Percentiles rank a stretch among this genome's conserved stretches.
Evolutionary conservation across 1,139 yeast genomes (phyloP).

Genomic region (Meyerozyma guilliermondii): DNA sequence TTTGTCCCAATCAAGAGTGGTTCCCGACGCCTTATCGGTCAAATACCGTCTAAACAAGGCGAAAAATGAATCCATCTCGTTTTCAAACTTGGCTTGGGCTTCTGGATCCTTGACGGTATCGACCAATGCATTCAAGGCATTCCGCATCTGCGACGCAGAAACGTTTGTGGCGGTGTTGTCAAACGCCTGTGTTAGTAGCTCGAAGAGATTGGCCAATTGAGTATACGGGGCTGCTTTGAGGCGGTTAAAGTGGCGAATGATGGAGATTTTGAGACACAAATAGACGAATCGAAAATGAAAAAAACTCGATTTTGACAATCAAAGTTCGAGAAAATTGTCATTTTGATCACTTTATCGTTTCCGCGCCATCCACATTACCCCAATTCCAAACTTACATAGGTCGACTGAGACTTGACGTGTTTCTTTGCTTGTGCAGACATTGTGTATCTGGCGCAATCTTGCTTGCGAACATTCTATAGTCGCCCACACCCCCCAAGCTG

Average conservation of each 20-base stretch:
- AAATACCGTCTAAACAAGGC: constrained; percentile 90
- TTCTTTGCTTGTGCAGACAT: constrained; percentile 33
- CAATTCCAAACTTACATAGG: constrained; percentile 41
- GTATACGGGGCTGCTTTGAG: no score
- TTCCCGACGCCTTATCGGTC: constrained; percentile 82
- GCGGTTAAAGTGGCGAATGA: not conserved
- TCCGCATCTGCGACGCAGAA: constrained; percentile 97
- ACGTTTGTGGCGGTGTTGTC: constrained; percentile 94
- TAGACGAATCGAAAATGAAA: no score
- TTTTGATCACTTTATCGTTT: no score
- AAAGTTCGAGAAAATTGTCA: no score
- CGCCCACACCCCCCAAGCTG: not conserved
- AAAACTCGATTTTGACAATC: no score
- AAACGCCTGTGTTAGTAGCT: constrained; percentile 60
- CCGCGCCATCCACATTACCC: no score
- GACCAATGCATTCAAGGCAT: constrained; percentile 83
- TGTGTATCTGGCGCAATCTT: not conserved
- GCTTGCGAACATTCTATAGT: not conserved
- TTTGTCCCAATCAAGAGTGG: constrained; percentile 88
- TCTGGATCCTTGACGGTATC: constrained; percentile 67
- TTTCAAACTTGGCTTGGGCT: constrained; percentile 64
- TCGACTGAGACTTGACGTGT: constrained; percentile 70
- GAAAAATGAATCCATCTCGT: constrained; percentile 93
- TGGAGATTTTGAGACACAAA: not conserved
- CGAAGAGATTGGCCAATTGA: not conserved